Base-by-base conservation (phyloP, 2,329 filamentous ascomycete species). In the Claviceps sp. region DNA sequence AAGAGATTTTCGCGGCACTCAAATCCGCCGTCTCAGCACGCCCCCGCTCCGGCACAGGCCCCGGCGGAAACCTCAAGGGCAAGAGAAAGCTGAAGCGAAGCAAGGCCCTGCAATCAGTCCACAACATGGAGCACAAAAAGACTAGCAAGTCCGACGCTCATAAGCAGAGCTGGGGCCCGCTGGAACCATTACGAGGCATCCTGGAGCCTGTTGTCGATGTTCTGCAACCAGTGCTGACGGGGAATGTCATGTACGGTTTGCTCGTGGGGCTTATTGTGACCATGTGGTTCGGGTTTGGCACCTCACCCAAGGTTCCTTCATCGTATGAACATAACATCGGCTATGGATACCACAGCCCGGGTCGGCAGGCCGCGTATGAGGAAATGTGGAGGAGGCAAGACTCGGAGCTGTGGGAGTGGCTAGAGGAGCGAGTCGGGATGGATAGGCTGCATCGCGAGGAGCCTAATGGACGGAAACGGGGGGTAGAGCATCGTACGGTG, bases 311-410 rank as follows among this genome's bases (percentile, higher is more conserved):
- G 57, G 64, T 65, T 50, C 63, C 62, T 46, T 61, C 67, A 19
- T 62, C 65, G 1, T 72, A 67, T 53, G 67, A 68, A 7, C 66
- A 55, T 11, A 60, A 60, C 14, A 50, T 63, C 22, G 61, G 61
- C 30, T 58, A 65, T n/a, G 61, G 61, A 19, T 57, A 65, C 16
- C 65, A 65, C 53, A 60, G 61, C 40, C 77, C 86, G 0, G 82
- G 90, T 52, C 80, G 89, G 5, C 70, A 89, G 16, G 82, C 85
- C 2, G 89, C 87, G 0, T 97, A 96, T 64, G 90, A 97, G 59
- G 87, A 95, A 68, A 85, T 97, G 62, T 98, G 91, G 90, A 77
- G 82, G 39, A 75, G 81, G 42, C 89, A 96, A 65, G 90, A 96
- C 64, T 88, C 80, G 57, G 88, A 93, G 60, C 71, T 96, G 10